A percentile compares a stretch with the other conserved stretches of the same genome.
These are phyloP conservation scores for Parathielavia hyrcaniae DNA, from an alignment of 495 filamentous ascomycete genomes.

Conservation along the genomic window DNA sequence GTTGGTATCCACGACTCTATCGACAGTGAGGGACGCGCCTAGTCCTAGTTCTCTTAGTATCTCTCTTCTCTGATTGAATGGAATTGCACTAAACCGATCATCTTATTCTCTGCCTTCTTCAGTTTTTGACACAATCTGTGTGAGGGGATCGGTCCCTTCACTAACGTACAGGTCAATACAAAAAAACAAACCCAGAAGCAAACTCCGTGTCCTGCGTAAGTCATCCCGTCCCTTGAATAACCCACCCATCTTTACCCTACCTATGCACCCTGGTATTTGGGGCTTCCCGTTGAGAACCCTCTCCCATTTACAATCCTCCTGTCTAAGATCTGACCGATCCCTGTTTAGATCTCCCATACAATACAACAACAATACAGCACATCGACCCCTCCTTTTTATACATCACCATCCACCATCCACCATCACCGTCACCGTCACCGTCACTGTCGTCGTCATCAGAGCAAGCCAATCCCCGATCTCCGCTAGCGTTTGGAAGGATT, in stretches of 20 bases:
- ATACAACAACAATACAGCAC: too few relatives aligned
- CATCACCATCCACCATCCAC: too few relatives aligned
- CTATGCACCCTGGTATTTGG: too few relatives aligned
- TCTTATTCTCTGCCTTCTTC: background rate
- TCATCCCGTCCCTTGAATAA: too few relatives aligned
- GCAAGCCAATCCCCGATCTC: too few relatives aligned
- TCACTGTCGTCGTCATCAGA: too few relatives aligned
- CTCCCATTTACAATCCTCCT: too few relatives aligned
- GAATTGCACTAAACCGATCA: background rate
- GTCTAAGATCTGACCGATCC: background rate
- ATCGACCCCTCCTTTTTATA: too few relatives aligned
- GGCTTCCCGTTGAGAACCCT: background rate
- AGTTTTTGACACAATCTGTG: too few relatives aligned
- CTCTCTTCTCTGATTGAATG: background rate
- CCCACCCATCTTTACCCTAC: background rate
- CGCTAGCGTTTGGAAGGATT: too few relatives aligned
- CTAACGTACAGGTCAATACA: background rate
- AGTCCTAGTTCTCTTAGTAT: slow-evolving; percentile 7
- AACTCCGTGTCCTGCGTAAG: background rate
- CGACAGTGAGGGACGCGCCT: background rate
- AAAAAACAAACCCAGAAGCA: background rate
- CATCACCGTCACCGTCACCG: too few relatives aligned
- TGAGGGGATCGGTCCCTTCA: background rate
- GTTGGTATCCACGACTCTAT: background rate
- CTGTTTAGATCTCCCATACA: background rate